Evolutionary conservation across 2,329 filamentous ascomycete species (phyloP).

Genomic region (Diaporthe longicolla): DNA sequence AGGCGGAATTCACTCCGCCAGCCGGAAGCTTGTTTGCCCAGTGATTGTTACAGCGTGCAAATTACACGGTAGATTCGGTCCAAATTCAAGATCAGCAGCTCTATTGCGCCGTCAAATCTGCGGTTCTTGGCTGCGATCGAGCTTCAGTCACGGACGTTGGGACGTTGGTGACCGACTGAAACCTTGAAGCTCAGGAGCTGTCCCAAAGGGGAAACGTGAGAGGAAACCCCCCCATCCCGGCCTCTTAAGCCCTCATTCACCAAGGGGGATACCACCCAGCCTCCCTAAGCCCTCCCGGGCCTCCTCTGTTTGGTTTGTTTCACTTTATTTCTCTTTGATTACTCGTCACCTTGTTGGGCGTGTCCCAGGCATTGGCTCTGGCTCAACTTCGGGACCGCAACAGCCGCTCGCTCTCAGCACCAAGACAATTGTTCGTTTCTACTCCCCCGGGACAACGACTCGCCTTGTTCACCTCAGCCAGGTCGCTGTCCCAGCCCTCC

Average conservation of each 20-base stretch:
- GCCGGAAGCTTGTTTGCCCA: background rate
- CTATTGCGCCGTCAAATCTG: background rate
- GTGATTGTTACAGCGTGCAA: background rate
- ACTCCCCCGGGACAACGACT: background rate
- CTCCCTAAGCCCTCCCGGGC: background rate
- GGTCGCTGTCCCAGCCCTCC: background rate
- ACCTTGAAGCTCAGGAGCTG: constrained; percentile 32
- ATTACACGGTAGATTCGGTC: background rate
- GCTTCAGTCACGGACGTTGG: constrained; percentile 16
- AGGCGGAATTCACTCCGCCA: constrained; percentile 20
- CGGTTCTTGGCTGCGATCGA: constrained; percentile 14
- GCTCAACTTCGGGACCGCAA: constrained; percentile 6
- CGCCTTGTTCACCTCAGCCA: background rate
- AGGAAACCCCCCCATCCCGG: constrained; percentile 9
- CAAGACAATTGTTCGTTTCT: background rate
- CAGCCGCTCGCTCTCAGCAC: background rate
- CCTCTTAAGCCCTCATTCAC: background rate
- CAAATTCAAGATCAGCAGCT: constrained; percentile 13
- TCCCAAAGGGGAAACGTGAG: constrained; percentile 23
- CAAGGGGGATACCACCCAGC: constrained; percentile 9
- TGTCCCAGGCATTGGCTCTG: background rate
- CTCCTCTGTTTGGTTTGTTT: constrained; percentile 25
- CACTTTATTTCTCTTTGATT: background rate
- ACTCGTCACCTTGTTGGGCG: background rate
- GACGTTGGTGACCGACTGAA: constrained; percentile 18